A percentile compares a stretch with the other conserved stretches of the same genome.
Evolutionary conservation across 1,284 basidiomycete species (phyloP).

Genomic region (Anthracocystis walkeri): DNA sequence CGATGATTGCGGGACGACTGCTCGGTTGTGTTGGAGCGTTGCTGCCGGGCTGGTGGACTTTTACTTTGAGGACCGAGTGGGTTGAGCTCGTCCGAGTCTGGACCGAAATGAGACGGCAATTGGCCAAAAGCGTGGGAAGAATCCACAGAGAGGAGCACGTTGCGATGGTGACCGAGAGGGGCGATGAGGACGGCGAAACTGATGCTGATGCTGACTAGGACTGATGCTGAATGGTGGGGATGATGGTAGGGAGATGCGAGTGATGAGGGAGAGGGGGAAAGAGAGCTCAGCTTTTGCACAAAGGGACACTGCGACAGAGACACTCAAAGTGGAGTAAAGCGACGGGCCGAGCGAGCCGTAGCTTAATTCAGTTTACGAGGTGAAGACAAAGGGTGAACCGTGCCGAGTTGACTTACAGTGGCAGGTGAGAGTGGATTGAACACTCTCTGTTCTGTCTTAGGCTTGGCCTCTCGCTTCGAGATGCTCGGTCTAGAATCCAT

Average conservation of each 20-base stretch:
- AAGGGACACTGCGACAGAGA: too few species aligned
- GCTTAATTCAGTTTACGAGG: too few species aligned
- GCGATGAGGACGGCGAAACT: not conserved
- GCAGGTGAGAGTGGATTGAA: too few species aligned
- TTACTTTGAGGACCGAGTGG: too few species aligned
- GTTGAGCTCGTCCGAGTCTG: too few species aligned
- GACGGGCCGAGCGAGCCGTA: not conserved
- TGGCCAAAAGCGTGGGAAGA: too few species aligned
- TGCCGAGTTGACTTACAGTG: too few species aligned
- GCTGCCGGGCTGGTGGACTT: not conserved
- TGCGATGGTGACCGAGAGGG: not conserved
- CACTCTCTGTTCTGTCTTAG: too few species aligned
- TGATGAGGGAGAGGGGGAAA: not conserved
- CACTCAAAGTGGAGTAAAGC: not conserved
- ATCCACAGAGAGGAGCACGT: too few species aligned
- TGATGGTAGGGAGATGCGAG: not conserved
- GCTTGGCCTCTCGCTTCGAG: too few species aligned
- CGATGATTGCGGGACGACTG: not conserved
- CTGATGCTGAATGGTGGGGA: not conserved
- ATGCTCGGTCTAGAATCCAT: too few species aligned
- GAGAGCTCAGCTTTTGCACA: not conserved
- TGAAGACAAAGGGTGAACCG: too few species aligned
- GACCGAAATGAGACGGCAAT: not conserved
- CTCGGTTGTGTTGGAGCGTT: not conserved
- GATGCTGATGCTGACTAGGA: not conserved